These are phyloP conservation scores for Ophiocordyceps sinensis DNA, from an alignment of 2,329 filamentous ascomycete genomes.

Conservation along the genomic window DNA sequence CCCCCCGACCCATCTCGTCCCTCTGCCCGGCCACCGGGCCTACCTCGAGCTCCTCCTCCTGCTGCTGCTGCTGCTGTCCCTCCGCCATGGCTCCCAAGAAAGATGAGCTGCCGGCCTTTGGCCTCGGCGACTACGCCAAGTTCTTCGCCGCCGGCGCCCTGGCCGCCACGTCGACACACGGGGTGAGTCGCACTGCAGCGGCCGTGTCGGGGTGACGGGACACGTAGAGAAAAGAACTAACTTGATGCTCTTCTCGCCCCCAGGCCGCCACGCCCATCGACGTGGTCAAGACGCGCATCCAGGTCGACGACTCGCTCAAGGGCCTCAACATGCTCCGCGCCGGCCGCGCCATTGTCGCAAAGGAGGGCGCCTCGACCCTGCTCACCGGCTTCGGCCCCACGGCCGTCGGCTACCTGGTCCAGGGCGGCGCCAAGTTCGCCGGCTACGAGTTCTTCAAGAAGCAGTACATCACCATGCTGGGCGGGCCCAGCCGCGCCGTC, in stretches of 20 bases:
- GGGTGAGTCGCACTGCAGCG: constrained; percentile 19
- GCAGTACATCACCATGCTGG: constrained; percentile 59
- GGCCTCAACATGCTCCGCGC: constrained; percentile 71
- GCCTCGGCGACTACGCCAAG: constrained; percentile 30
- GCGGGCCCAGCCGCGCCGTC: constrained; percentile 30
- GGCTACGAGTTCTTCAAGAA: constrained; percentile 95
- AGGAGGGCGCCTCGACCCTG: constrained; percentile 66
- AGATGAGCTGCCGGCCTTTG: constrained; percentile 25
- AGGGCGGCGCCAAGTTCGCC: constrained; percentile 82
- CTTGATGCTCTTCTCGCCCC: neutral
- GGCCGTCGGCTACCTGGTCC: constrained; percentile 75
- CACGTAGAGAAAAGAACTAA: neutral
- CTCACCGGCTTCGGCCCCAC: constrained; percentile 77
- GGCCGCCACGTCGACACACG: constrained; percentile 36
- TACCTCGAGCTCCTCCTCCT: too few species aligned
- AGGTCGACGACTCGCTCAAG: constrained; percentile 76
- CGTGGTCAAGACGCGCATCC: constrained; percentile 84
- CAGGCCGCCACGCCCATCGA: constrained; percentile 39
- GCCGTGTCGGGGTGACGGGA: too few species aligned
- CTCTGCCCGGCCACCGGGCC: neutral
- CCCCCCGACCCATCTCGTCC: too few species aligned
- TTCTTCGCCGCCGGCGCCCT: constrained; percentile 39
- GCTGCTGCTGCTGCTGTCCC: too few species aligned
- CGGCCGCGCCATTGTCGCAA: constrained; percentile 61
- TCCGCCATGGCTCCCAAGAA: constrained; percentile 11